Percentiles rank a stretch among this genome's conserved stretches.
phyloP scores from a whole-genome alignment of 2,329 filamentous ascomycete genomes.

The Pezicula carpinea region DNA sequence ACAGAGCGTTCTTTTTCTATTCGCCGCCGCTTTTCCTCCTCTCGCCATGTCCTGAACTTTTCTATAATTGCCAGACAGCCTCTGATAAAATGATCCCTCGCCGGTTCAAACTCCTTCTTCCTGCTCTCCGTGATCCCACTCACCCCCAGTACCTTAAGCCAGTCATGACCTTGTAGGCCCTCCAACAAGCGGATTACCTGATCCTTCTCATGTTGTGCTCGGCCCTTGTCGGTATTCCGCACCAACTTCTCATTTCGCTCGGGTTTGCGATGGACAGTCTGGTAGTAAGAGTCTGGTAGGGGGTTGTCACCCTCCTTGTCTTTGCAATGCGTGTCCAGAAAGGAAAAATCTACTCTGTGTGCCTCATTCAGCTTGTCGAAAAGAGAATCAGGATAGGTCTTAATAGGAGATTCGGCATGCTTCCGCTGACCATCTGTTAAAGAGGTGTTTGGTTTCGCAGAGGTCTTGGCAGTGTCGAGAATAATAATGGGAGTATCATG shows the following conservation, averaged over 20 bases:
- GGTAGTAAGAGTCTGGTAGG: slow-evolving; percentile 50
- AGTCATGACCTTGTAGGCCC: slow-evolving; percentile 84
- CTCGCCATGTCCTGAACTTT: slow-evolving; percentile 84
- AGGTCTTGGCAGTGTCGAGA: slow-evolving; percentile 45
- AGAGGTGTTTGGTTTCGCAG: slow-evolving; percentile 19
- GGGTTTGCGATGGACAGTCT: slow-evolving; percentile 51
- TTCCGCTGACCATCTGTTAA: slow-evolving; percentile 10
- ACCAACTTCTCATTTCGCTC: slow-evolving; percentile 58
- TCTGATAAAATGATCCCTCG: slow-evolving; percentile 76
- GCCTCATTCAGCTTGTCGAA: slow-evolving; percentile 53
- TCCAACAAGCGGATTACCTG: slow-evolving; percentile 66
- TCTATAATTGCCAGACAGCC: slow-evolving; percentile 78
- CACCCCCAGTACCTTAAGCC: slow-evolving; percentile 88
- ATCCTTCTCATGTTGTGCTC: slow-evolving; percentile 62
- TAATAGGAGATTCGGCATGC: slow-evolving; percentile 35
- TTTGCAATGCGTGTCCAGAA: slow-evolving; percentile 40
- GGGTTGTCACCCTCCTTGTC: slow-evolving; percentile 42
- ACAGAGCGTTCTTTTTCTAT: slow-evolving; percentile 65
- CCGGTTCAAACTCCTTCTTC: slow-evolving; percentile 82
- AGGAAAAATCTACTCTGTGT: slow-evolving; percentile 51
- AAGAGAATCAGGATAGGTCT: slow-evolving; percentile 50
- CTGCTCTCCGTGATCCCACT: slow-evolving; percentile 75
- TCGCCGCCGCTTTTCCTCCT: slow-evolving; percentile 83
- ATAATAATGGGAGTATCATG: slow-evolving; percentile 70
- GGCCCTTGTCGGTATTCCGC: slow-evolving; percentile 58